Percentiles rank a stretch among this genome's conserved stretches.
Conservation (phyloP, 306 rosid genomes). For the Luffa acutangula region DNA sequence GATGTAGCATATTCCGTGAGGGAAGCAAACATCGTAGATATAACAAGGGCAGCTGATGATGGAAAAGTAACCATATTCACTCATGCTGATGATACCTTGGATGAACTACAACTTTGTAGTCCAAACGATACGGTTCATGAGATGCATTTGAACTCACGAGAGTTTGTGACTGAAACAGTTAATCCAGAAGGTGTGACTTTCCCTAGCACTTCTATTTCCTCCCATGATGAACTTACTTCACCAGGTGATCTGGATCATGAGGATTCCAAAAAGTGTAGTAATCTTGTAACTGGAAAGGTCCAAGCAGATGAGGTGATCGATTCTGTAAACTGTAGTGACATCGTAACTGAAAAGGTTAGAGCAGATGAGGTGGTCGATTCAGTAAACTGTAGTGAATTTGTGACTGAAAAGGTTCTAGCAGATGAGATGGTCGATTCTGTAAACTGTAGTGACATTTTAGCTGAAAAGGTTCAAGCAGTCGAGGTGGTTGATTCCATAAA, state of each 20-base stretch:
- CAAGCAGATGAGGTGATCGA: constrained; percentile 17
- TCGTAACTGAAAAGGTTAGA: constrained; percentile 12
- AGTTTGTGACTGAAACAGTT: constrained; percentile 13
- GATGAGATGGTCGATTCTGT: constrained; percentile 15
- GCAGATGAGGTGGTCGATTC: constrained; percentile 19
- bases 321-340: constrained; percentile 13
- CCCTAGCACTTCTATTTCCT: constrained; percentile 5
- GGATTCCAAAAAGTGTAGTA: constrained; percentile 15
- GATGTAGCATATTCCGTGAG: constrained; percentile 17
- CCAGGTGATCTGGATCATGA: constrained; percentile 15
- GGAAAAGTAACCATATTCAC: constrained; percentile 24
- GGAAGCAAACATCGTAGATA: constrained; percentile 24
- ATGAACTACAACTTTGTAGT: constrained; percentile 17
- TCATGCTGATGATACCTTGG: constrained; percentile 16
- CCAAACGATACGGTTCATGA: constrained; percentile 15
- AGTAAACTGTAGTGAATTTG: constrained; percentile 13
- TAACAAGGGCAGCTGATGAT: constrained; percentile 15
- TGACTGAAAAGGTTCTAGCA: constrained; percentile 14
- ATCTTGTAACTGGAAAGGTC: constrained; percentile 14
- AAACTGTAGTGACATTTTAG: neutral
- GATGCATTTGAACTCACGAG: constrained; percentile 18
- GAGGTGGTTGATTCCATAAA: neutral
- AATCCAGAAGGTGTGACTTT: constrained; percentile 2
- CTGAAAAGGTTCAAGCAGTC: neutral
- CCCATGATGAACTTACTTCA: constrained; percentile 15